Conservation (phyloP, 352 stramenopile genomes). For the Phytophthora syringae region DNA sequence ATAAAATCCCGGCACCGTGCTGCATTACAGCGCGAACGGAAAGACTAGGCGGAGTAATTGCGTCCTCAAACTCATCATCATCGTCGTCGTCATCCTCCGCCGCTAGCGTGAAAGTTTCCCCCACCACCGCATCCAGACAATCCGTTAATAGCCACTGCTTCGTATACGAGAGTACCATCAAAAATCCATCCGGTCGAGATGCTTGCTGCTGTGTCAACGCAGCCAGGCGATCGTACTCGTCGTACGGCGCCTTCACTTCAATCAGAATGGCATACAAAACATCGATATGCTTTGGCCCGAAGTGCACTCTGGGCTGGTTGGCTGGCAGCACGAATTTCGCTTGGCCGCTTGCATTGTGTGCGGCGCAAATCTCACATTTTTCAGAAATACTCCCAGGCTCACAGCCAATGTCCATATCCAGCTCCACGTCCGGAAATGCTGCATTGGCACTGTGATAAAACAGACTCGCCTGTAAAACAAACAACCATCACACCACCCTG, state of each 20-base stretch:
- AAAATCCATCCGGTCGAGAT: slow-evolving; percentile 84
- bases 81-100: slow-evolving; percentile 74
- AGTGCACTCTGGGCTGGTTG: slow-evolving; percentile 69
- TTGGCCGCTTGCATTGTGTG: slow-evolving; percentile 17
- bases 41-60: slow-evolving; percentile 84
- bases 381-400: slow-evolving; percentile 30
- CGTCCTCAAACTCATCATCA: slow-evolving; percentile 88
- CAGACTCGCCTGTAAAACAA: slow-evolving; percentile 53
- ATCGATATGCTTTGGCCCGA: slow-evolving; percentile 81
- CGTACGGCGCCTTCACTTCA: slow-evolving; percentile 87
- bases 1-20: slow-evolving; percentile 57
- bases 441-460: slow-evolving; percentile 83
- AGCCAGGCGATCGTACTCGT: slow-evolving; percentile 80
- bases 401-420: slow-evolving; percentile 72
- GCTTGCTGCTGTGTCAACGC: slow-evolving; percentile 73
- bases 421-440: slow-evolving; percentile 81
- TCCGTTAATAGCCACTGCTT: slow-evolving; percentile 88
- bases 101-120: slow-evolving; percentile 46
- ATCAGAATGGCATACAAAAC: slow-evolving; percentile 87
- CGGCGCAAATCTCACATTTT: slow-evolving; percentile 48
- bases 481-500: neutral
- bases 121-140: slow-evolving; percentile 70
- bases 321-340: slow-evolving; percentile 23
- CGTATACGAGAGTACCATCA: slow-evolving; percentile 85
- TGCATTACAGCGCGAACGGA: slow-evolving; percentile 55